Evolutionary conservation across 768 basidiomycete genomes (phyloP).

Genomic region (Boletus rufocinnamomeus): DNA sequence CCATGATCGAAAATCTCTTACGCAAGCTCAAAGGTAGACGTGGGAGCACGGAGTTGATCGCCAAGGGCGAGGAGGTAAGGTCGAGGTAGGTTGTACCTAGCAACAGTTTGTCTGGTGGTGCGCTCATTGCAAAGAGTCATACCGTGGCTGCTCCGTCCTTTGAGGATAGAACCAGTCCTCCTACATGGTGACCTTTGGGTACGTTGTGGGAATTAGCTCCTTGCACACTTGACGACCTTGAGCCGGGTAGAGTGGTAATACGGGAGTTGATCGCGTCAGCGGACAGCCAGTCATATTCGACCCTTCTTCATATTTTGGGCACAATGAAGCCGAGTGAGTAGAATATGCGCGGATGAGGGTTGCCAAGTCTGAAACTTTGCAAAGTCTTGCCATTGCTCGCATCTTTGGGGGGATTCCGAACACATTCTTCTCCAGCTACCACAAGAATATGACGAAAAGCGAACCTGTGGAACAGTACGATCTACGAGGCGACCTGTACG

Average conservation of each 20-base stretch:
- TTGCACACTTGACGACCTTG: constrained; percentile 4
- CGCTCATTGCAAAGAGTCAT: constrained; percentile 55
- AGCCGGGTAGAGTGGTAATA: constrained; percentile 64
- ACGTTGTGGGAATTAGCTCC: constrained; percentile 22
- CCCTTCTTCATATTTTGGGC: constrained; percentile 77
- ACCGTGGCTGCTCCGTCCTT: constrained; percentile 60
- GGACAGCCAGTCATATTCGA: constrained; percentile 73
- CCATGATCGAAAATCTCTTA: constrained; percentile 61
- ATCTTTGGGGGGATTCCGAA: constrained; percentile 77
- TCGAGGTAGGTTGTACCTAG: constrained; percentile 39
- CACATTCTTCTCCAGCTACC: constrained; percentile 66
- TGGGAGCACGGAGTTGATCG: constrained; percentile 46
- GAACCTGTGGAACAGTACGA: constrained; percentile 66
- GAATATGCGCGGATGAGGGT: not conserved
- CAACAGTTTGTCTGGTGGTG: not conserved
- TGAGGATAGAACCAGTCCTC: constrained; percentile 65
- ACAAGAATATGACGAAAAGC: constrained; percentile 60
- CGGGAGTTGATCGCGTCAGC: constrained; percentile 54
- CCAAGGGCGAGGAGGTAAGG: constrained; percentile 53
- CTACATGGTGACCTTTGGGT: constrained; percentile 85
- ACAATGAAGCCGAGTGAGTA: constrained; percentile 79
- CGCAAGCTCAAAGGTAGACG: constrained; percentile 45
- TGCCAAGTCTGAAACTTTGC: constrained; percentile 4
- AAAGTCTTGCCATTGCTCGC: constrained; percentile 72
- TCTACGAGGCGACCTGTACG: constrained; percentile 67